Evolutionary conservation across 1,139 yeast genomes (phyloP), one percentile per base, ranked within the genome.

Genomic region (Suhomyces wounanorum): DNA sequence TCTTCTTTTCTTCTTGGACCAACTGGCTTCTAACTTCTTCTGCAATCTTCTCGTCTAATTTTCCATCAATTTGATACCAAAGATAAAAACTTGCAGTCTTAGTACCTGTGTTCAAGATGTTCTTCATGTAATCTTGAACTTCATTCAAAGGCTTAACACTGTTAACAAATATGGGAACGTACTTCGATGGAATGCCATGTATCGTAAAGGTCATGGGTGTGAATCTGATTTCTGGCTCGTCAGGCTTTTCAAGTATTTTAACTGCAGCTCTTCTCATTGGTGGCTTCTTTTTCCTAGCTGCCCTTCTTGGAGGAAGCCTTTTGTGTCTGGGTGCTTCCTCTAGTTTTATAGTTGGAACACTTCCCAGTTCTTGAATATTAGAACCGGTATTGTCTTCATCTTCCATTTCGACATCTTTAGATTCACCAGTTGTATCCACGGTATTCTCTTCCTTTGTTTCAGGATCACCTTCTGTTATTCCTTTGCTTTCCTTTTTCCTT

Each of bases 21-120:
- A 75, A 60, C 43, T 71, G 72, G 8, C 58, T 60, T 55, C 86
- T 68, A 23, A 81, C 64, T 11, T 71, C 69, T 56, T 82, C 86
- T 0, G 82, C 84, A 42, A 81, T 61, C 1, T 65, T 61, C 53
- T 84, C 90, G 61, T 87, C 94, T 54, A 87, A 84, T 47, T 82
- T 79, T 4, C 91, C 94, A 65, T 90, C 97, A 18, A 91, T 77
- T 60, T 89, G 90, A 60, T 85, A 89, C 97, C 97, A 91, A 36
- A 89, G 73, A 62, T 87, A 81, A 61, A 82, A 82, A 36, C 81
- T 81, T 8, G 85, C 72, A 7, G 84, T 70, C 50, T 94, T 75
- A 1, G 74, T 75, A 0, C 97, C 97, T 16, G 70, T 72, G 13
- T 74, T 72, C 53, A 90, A 65, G 0, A 87, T 79, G 13, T 77